Percentiles rank a stretch among this genome's conserved stretches.
Conservation (phyloP, 2,329 filamentous ascomycete species). For the Venturia aucupariae region DNA sequence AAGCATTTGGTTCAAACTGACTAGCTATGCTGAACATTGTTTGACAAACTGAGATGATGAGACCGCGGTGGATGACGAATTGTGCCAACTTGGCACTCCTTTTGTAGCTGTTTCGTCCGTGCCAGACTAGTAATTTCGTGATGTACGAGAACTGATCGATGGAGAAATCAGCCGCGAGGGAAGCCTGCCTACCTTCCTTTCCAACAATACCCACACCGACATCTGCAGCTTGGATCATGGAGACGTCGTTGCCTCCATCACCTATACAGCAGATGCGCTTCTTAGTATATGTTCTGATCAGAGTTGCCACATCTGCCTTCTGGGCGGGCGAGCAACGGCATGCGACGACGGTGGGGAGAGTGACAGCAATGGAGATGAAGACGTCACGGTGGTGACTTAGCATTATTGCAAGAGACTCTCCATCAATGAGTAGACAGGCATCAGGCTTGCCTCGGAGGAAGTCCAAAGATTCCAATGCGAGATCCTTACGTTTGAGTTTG, state of each 20-base stretch:
- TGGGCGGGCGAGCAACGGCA: constrained; percentile 96
- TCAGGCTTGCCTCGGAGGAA: constrained; percentile 76
- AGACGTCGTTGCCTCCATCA: constrained; percentile 95
- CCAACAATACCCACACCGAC: constrained; percentile 97
- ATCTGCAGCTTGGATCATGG: constrained; percentile 97
- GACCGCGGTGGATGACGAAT: constrained; percentile 93
- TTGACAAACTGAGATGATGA: constrained; percentile 93
- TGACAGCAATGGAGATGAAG: constrained; percentile 82
- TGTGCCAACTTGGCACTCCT: constrained; percentile 89
- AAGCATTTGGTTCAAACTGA: constrained; percentile 82
- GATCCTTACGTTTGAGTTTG: constrained; percentile 72
- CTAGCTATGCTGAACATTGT: constrained; percentile 95
- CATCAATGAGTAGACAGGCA: constrained; percentile 88
- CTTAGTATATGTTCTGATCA: constrained; percentile 85
- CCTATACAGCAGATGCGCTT: constrained; percentile 97
- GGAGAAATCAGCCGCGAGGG: constrained; percentile 89
- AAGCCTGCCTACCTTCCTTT: constrained; percentile 93
- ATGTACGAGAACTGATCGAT: constrained; percentile 93
- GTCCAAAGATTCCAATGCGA: constrained; percentile 79
- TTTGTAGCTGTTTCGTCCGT: constrained; percentile 95
- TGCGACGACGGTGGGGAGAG: constrained; percentile 83
- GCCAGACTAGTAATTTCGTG: constrained; percentile 97
- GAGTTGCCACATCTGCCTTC: constrained; percentile 84
- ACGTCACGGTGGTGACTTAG: constrained; percentile 71
- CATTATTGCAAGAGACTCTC: constrained; percentile 78